Evolutionary conservation across 2,329 filamentous ascomycete genomes (phyloP).

Genomic region (Sclerotiophoma versabilis): DNA sequence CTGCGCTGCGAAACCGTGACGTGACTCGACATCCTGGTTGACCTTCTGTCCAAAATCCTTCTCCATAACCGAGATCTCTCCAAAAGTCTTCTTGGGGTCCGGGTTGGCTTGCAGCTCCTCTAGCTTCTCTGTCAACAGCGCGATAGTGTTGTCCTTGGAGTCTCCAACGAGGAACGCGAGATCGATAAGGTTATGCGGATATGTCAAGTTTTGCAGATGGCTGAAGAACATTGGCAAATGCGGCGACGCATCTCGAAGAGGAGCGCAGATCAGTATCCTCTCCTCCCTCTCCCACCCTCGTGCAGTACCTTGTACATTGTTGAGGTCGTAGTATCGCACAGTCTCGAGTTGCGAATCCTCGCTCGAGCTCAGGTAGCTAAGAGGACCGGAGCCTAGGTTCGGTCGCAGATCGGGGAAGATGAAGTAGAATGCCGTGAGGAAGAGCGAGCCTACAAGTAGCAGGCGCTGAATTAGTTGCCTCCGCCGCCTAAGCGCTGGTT

Average conservation of each 20-base stretch:
- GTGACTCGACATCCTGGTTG: constrained; percentile 95
- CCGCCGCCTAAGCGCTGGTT: constrained; percentile 75
- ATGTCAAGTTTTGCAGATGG: constrained; percentile 95
- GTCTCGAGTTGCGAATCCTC: constrained; percentile 87
- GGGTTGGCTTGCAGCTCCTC: constrained; percentile 80
- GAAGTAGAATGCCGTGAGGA: constrained; percentile 69
- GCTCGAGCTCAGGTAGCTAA: constrained; percentile 72
- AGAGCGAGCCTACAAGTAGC: constrained; percentile 61
- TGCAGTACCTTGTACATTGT: constrained; percentile 87
- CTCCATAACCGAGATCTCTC: constrained; percentile 96
- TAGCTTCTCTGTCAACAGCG: constrained; percentile 76
- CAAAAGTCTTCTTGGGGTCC: constrained; percentile 83
- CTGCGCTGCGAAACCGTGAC: constrained; percentile 96
- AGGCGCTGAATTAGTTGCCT: constrained; percentile 75
- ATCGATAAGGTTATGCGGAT: constrained; percentile 95
- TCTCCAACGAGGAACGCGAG: constrained; percentile 96
- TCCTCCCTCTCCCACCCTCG: constrained; percentile 97
- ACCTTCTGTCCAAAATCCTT: constrained; percentile 99
- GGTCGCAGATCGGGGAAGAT: constrained; percentile 78
- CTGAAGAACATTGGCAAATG: constrained; percentile 98
- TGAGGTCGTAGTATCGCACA: constrained; percentile 95
- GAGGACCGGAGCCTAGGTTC: constrained; percentile 66
- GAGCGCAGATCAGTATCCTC: constrained; percentile 92
- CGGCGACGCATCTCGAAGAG: constrained; percentile 87
- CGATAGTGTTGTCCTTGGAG: constrained; percentile 89